Evolutionary conservation across 176 grass and related monocot genomes (phyloP).

Genomic region (Rhynchospora pubera): DNA sequence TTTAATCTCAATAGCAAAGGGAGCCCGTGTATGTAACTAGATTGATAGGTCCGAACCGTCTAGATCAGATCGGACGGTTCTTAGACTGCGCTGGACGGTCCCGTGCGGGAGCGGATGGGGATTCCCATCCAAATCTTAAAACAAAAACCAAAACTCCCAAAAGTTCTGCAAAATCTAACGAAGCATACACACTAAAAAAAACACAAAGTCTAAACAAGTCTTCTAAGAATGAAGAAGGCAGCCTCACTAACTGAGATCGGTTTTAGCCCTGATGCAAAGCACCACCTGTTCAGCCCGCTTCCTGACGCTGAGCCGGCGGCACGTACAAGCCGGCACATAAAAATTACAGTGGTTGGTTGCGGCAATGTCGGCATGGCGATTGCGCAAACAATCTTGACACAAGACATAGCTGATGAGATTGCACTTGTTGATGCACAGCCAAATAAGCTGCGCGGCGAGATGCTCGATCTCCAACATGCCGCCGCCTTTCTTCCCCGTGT

Average conservation of each 20-base stretch:
- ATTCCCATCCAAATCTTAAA: not conserved
- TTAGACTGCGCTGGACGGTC: too few relatives aligned
- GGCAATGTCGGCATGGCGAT: slow-evolving; percentile 99
- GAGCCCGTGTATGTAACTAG: too few relatives aligned
- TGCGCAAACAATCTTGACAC: slow-evolving; percentile 89
- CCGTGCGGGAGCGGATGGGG: too few relatives aligned
- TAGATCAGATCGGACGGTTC: too few relatives aligned
- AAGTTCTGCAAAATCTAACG: not conserved
- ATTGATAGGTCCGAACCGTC: too few relatives aligned
- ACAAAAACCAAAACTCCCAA: too few relatives aligned
- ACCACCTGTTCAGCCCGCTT: slow-evolving; percentile 40
- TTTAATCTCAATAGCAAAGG: too few relatives aligned
- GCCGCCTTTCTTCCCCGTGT: slow-evolving; percentile 86
- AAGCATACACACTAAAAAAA: not conserved
- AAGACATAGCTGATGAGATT: slow-evolving; percentile 76
- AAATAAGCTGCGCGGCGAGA: slow-evolving; percentile 81
- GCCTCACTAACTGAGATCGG: slow-evolving; percentile 62
- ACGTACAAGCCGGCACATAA: slow-evolving; percentile 33
- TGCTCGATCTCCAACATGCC: slow-evolving; percentile 94
- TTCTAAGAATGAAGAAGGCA: slow-evolving; percentile 39
- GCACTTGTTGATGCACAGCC: slow-evolving; percentile 71
- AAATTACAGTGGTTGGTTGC: slow-evolving; percentile 62
- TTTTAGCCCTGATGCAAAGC: slow-evolving; percentile 29
- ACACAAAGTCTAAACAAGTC: not conserved
- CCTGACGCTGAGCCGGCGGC: not conserved